Evolutionary conservation across 306 rosid genomes (phyloP), one percentile per base, ranked within the genome.

Genomic region (Pyrus betulifolia): DNA sequence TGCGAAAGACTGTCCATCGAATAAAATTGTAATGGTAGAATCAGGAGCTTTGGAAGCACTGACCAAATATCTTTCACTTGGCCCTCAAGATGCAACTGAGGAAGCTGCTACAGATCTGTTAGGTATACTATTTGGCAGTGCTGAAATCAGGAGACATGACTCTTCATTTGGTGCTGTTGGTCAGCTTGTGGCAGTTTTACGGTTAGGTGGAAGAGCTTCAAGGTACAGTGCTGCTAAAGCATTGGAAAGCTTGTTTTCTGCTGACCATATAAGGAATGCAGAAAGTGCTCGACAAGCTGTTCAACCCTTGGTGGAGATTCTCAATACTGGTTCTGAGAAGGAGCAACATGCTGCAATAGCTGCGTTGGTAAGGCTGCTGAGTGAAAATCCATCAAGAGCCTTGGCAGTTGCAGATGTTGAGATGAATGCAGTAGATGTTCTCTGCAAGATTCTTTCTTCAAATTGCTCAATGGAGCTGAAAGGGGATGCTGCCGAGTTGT

Each of bases 291-390:
- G 98, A 46, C 99, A 96, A 78, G 97, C 99, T 75, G 90, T 96
- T 76, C 99, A 92, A 75, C 99, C 99, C 28, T 87, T 96, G 87
- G 97, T 96, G 81, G 99, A 96, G 91, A 96, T 96, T 88, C 98
- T 96, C 74, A 93, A 80, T 83, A 91, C 97, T 55, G 99, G 99
- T 77, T 79, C 89, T 74, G 98, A 96, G 89, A 92, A 77, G 87
- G 99, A 96, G 81, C 99, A 96, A 82, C 99, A 96, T 82, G 99
- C 99, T 80, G 93, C 93, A 40, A 96, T 96, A 78, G 99, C 98
- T 79, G 96, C 99, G 77, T 88, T 96, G 77, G 89, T 96, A 75
- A 89, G 97, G 82, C 80, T 92, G 76, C 87, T 96, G 86, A 96
- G 97, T 79, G 99, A 96, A 88, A 96, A 96, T 65, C 93, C 99